Evolutionary conservation across 2,329 filamentous ascomycete genomes (phyloP).

Genomic region (Plenodomus biglobosus): DNA sequence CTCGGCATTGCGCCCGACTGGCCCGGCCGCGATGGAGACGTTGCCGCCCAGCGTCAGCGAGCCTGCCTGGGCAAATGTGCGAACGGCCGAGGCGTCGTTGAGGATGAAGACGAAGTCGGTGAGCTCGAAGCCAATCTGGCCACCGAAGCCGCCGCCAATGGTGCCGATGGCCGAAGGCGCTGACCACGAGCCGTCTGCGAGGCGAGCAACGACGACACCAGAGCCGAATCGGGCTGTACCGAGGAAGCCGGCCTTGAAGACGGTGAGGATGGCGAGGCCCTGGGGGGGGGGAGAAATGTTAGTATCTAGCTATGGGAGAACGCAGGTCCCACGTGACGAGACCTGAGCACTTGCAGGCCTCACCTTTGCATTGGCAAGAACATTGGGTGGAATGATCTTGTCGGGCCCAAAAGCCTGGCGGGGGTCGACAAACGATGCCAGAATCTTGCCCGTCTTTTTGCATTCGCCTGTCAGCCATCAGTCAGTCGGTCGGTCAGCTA

Average conservation of each 20-base stretch:
- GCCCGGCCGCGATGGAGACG: constrained; percentile 91
- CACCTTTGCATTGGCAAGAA: constrained; percentile 91
- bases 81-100: constrained; percentile 86
- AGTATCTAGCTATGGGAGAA: too few species aligned
- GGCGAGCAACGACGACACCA: constrained; percentile 77
- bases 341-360: too few species aligned
- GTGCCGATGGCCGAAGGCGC: constrained; percentile 80
- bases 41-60: constrained; percentile 93
- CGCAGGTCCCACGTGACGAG: too few species aligned
- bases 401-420: constrained; percentile 92
- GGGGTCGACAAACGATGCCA: constrained; percentile 92
- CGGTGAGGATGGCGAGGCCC: constrained; percentile 82
- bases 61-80: constrained; percentile 89
- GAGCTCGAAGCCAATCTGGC: constrained; percentile 83
- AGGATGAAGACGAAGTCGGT: constrained; percentile 98
- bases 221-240: constrained; percentile 80
- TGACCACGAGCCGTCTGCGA: constrained; percentile 77
- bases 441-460: constrained; percentile 94
- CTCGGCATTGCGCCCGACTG: constrained; percentile 91
- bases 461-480: constrained; percentile 80
- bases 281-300: too few species aligned
- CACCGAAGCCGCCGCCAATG: constrained; percentile 78
- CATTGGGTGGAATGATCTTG: constrained; percentile 89
- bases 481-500: too few species aligned
- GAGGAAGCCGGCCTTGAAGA: constrained; percentile 84